phyloP scores from a whole-genome alignment of 345 rosid species.

The Camelina hispida region DNA sequence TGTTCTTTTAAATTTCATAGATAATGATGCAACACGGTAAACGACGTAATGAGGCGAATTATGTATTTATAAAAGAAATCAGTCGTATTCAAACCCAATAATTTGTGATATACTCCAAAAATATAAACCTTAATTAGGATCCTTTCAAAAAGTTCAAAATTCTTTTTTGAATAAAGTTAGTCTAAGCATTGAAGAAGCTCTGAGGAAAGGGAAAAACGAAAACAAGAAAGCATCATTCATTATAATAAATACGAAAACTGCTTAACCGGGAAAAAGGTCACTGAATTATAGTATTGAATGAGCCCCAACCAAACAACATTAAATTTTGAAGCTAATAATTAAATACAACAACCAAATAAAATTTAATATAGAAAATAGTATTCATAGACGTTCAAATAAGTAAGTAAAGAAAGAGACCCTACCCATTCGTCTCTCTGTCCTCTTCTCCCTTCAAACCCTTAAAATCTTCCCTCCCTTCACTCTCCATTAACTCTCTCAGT shows the following conservation, averaged over 20 bases:
- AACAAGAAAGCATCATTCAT: conserved; percentile 20
- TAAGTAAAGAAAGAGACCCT: conserved; percentile 37
- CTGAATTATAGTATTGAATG: conserved; percentile 40
- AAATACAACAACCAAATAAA: conserved; percentile 42
- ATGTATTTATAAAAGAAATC: not conserved
- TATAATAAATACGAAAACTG: conserved; percentile 37
- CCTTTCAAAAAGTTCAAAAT: not conserved
- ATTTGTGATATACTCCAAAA: not conserved
- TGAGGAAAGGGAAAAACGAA: conserved; percentile 10
- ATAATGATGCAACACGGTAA: conserved; percentile 20
- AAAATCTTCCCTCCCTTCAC: conserved; percentile 46
- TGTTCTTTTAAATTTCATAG: not conserved
- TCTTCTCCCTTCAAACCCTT: conserved; percentile 35
- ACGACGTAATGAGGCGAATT: not conserved
- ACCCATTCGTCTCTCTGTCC: conserved; percentile 34
- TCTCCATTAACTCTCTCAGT: conserved; percentile 29
- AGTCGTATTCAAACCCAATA: conserved; percentile 10
- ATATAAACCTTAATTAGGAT: not conserved
- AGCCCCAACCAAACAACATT: conserved; percentile 49
- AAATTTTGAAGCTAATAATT: conserved; percentile 45
- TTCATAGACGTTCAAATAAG: conserved; percentile 28
- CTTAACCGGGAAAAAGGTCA: conserved; percentile 28
- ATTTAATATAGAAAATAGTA: not conserved
- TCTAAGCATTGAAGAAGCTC: conserved; percentile 16
- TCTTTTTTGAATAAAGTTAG: not conserved